Conservation (phyloP, 2,329 filamentous ascomycete species). For the Aureobasidium sp. region DNA sequence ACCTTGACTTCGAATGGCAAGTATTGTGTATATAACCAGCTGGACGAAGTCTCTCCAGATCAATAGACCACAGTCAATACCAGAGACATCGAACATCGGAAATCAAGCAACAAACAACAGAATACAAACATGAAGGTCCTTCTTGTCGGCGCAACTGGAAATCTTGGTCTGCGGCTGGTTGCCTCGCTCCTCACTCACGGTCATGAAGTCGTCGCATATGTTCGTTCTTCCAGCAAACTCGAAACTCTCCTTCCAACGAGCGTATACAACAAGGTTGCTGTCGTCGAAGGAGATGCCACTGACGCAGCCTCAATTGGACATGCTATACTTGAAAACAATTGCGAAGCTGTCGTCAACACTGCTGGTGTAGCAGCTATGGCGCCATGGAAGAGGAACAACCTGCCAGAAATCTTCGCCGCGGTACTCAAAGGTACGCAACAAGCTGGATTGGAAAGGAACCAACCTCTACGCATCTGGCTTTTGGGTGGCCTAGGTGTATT, state of each 20-base stretch:
- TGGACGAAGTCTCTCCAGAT: neutral
- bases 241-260: slow-evolving; percentile 28
- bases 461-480: slow-evolving; percentile 35
- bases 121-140: slow-evolving; percentile 32
- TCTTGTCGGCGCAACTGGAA: slow-evolving; percentile 35
- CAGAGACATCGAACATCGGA: neutral
- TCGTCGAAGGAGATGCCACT: slow-evolving; percentile 35
- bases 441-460: slow-evolving; percentile 28
- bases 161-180: slow-evolving; percentile 32
- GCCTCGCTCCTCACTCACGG: slow-evolving; percentile 31
- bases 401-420: slow-evolving; percentile 33
- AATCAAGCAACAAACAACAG: neutral
- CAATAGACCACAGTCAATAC: neutral
- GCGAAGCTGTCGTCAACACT: slow-evolving; percentile 36
- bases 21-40: neutral
- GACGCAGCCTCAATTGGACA: slow-evolving; percentile 29
- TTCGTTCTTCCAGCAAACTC: slow-evolving; percentile 35
- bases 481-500: slow-evolving; percentile 31
- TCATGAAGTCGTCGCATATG: slow-evolving; percentile 34
- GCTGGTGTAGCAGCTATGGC: slow-evolving; percentile 34
- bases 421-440: slow-evolving; percentile 29
- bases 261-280: slow-evolving; percentile 27
- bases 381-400: slow-evolving; percentile 32
- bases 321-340: slow-evolving; percentile 31
- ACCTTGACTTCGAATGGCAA: neutral